Evolutionary conservation across 169 alveolate species (phyloP).

Genomic region (Plasmodium fragile): DNA sequence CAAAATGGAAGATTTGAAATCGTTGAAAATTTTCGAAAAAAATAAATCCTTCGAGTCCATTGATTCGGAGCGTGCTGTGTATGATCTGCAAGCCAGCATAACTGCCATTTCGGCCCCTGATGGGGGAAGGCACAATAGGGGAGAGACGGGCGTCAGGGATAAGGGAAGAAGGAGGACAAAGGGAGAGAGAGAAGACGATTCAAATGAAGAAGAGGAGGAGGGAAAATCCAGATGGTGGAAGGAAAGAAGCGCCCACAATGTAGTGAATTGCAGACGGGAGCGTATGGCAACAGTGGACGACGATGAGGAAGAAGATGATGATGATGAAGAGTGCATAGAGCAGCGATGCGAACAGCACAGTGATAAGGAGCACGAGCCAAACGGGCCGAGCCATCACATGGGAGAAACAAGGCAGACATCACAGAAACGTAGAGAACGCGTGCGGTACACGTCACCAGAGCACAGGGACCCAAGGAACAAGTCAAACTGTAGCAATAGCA

Average conservation of each 20-base stretch:
- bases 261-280: background rate
- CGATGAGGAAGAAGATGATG: background rate
- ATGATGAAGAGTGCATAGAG: background rate
- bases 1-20: conserved; percentile 62
- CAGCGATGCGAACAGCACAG: background rate
- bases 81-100: background rate
- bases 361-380: background rate
- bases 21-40: conserved; percentile 36
- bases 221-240: background rate
- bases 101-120: background rate
- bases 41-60: conserved; percentile 13
- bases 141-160: background rate
- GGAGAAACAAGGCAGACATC: background rate
- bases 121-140: background rate
- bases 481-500: background rate
- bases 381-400: background rate
- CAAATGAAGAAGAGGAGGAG: background rate
- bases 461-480: background rate
- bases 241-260: background rate
- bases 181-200: background rate
- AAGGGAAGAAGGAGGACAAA: background rate
- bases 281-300: background rate
- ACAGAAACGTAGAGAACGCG: background rate
- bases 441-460: background rate
- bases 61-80: conserved; percentile 1